These are phyloP conservation scores for Starmerella geochares DNA, from an alignment of 805 yeast species.

Conservation along the genomic window DNA sequence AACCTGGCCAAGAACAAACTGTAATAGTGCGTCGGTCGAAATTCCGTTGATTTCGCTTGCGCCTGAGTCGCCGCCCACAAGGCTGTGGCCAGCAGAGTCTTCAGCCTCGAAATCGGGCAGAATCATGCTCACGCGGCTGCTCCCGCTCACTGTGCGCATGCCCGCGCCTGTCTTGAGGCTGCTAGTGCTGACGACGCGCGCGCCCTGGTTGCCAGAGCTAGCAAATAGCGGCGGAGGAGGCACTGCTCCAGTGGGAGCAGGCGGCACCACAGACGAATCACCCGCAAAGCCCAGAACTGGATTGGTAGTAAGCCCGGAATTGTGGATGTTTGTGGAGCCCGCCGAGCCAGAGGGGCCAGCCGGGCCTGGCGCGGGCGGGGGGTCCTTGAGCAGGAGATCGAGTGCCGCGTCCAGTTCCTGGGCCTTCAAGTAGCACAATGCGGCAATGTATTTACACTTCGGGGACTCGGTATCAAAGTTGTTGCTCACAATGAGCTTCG, in stretches of 20 bases:
- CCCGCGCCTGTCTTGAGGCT: conserved; percentile 18
- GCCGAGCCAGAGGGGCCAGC: neutral
- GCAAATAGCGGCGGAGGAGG: conserved; percentile 1
- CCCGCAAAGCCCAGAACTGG: neutral
- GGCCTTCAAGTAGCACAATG: conserved; percentile 44
- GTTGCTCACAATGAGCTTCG: conserved; percentile 52
- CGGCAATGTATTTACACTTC: conserved; percentile 72
- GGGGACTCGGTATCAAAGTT: conserved; percentile 38
- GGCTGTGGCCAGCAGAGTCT: neutral
- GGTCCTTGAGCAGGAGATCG: conserved; percentile 42
- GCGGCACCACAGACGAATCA: neutral
- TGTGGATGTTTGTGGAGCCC: neutral
- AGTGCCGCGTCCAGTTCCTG: conserved; percentile 73
- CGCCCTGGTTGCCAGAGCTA: neutral
- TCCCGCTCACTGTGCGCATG: conserved; percentile 15
- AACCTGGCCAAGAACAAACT: conserved; percentile 72
- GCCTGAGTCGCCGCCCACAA: neutral
- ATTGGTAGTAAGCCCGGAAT: neutral
- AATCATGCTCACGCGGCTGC: conserved; percentile 20
- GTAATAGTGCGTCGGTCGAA: conserved; percentile 75
- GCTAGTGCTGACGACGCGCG: conserved; percentile 20
- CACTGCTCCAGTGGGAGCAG: neutral
- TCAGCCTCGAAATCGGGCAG: conserved; percentile 18
- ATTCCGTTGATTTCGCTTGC: conserved; percentile 61
- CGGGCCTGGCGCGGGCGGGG: neutral